Evolutionary conservation across 108 stramenopile genomes (phyloP).

Genomic region (Cyclotella baltica): DNA sequence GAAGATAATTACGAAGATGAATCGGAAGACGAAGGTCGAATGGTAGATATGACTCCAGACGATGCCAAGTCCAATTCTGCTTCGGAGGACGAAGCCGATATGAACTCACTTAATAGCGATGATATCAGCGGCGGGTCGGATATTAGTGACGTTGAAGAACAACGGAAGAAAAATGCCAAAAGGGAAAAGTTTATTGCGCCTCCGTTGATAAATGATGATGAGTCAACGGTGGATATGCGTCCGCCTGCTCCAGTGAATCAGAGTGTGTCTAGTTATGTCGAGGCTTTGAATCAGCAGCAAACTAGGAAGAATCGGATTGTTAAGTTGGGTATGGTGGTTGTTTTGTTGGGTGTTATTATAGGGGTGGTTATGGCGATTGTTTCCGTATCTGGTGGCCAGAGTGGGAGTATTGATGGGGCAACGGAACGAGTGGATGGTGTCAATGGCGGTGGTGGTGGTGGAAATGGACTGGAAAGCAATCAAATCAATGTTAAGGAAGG

Average conservation of each 20-base stretch:
- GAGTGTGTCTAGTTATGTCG: constrained; percentile 46
- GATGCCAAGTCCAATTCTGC: constrained; percentile 6
- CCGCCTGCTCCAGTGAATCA: constrained; percentile 53
- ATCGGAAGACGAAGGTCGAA: background rate
- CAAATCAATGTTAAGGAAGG: constrained; percentile 8
- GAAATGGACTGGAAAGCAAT: constrained; percentile 18
- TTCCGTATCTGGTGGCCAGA: constrained; percentile 15
- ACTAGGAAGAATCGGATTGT: constrained; percentile 28
- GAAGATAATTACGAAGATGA: background rate
- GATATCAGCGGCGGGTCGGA: constrained; percentile 27
- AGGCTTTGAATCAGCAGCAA: constrained; percentile 46
- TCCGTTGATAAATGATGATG: constrained; percentile 54
- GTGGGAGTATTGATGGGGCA: constrained; percentile 1
- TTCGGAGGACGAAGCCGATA: constrained; percentile 13
- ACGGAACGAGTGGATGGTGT: background rate
- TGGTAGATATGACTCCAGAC: constrained; percentile 10
- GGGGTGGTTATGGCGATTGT: constrained; percentile 41
- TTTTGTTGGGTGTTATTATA: constrained; percentile 37
- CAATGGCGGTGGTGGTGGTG: background rate
- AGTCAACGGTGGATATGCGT: constrained; percentile 46
- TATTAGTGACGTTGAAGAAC: constrained; percentile 9
- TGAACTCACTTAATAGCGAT: constrained; percentile 18
- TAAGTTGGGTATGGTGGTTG: constrained; percentile 26
- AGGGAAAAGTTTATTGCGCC: constrained; percentile 12
- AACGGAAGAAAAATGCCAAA: constrained; percentile 9